A percentile compares a stretch with the other conserved stretches of the same genome.
Evolutionary conservation across 2,329 filamentous ascomycete genomes (phyloP).

Genomic region (Alternaria sp.): DNA sequence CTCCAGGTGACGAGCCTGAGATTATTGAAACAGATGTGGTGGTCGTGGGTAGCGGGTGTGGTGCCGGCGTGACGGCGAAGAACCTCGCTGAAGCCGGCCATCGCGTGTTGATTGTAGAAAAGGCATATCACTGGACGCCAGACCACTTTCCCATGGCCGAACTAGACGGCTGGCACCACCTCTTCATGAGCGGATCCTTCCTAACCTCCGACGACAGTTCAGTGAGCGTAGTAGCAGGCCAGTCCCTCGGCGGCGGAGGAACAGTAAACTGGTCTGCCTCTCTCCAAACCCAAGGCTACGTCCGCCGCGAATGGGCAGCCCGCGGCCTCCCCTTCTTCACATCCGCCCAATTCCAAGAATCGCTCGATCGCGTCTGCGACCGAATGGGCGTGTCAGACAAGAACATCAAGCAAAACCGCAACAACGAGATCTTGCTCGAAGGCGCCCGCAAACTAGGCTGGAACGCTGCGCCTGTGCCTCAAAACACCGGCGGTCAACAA

Average conservation of each 20-base stretch:
- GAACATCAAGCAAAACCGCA: slow-evolving; percentile 72
- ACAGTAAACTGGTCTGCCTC: slow-evolving; percentile 83
- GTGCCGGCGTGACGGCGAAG: slow-evolving; percentile 81
- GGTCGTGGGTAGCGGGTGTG: slow-evolving; percentile 86
- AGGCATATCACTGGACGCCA: slow-evolving; percentile 77
- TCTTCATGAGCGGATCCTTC: slow-evolving; percentile 73
- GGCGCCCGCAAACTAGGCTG: slow-evolving; percentile 77
- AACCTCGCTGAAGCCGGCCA: slow-evolving; percentile 78
- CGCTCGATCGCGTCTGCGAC: slow-evolving; percentile 77
- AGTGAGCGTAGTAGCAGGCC: slow-evolving; percentile 69
- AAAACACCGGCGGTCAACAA: slow-evolving; percentile 76
- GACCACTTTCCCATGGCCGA: slow-evolving; percentile 77
- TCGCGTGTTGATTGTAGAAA: slow-evolving; percentile 80
- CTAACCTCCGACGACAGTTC: slow-evolving; percentile 58
- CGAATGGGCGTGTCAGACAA: slow-evolving; percentile 76
- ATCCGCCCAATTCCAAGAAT: slow-evolving; percentile 75
- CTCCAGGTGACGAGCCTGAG: slow-evolving; percentile 60
- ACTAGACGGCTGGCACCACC: slow-evolving; percentile 62
- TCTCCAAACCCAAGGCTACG: slow-evolving; percentile 73
- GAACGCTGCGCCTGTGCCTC: slow-evolving; percentile 70
- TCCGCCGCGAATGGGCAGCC: slow-evolving; percentile 81
- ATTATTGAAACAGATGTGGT: slow-evolving; percentile 79
- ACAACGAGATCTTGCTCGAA: slow-evolving; percentile 75
- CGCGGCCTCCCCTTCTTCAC: slow-evolving; percentile 75
- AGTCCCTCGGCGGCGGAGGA: slow-evolving; percentile 83